Evolutionary conservation across 169 alveolate genomes (phyloP).

Genomic region (Eimeria tenella): DNA sequence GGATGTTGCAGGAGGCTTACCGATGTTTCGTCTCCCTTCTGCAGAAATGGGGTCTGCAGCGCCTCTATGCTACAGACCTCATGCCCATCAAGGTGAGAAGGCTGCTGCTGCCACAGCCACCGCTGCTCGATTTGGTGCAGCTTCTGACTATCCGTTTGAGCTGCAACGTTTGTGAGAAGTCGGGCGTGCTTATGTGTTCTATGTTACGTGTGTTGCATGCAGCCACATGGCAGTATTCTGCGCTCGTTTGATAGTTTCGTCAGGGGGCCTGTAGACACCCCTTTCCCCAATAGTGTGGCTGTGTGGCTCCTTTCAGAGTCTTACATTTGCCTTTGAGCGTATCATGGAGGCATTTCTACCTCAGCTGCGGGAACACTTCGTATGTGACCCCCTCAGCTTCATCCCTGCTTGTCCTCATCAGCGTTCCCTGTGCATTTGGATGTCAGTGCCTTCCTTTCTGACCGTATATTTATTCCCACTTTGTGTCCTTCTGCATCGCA

Average conservation of each 20-base stretch:
- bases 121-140: background rate
- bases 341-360: background rate
- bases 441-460: background rate
- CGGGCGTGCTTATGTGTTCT: too few relatives aligned
- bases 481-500: background rate
- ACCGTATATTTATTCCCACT: background rate
- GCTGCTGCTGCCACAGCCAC: background rate
- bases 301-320: background rate
- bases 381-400: slow-evolving; percentile 2
- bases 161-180: too few relatives aligned
- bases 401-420: background rate
- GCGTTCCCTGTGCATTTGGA: background rate
- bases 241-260: too few relatives aligned
- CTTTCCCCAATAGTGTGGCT: too few relatives aligned
- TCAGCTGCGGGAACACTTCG: background rate
- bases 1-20: background rate
- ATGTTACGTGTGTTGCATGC: too few relatives aligned
- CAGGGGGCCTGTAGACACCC: background rate
- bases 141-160: too few relatives aligned
- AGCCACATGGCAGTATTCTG: too few relatives aligned
- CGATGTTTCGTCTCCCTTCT: background rate
- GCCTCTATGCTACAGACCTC: background rate
- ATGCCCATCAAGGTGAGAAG: background rate
- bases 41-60: background rate
- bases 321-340: background rate